Evolutionary conservation across 441 rosid species (phyloP).

Genomic region (Populus tomentosa): DNA sequence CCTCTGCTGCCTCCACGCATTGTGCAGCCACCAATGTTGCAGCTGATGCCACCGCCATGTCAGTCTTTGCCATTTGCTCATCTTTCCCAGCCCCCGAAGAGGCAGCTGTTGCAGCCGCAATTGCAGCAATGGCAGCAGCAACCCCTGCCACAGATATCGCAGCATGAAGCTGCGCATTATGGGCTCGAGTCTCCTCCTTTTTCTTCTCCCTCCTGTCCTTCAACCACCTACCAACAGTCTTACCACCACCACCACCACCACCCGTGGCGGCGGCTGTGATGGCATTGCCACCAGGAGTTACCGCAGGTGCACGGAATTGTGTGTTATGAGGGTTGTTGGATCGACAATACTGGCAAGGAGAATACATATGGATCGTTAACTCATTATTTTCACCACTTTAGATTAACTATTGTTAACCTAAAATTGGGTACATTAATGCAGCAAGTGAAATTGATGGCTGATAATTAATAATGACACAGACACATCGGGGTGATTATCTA

Average conservation of each 20-base stretch:
- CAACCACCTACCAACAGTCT: conserved; percentile 87
- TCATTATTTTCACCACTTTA: not conserved
- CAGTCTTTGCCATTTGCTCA: conserved; percentile 75
- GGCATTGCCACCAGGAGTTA: conserved; percentile 7
- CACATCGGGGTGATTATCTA: not conserved
- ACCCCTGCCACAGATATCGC: conserved; percentile 84
- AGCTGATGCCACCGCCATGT: conserved; percentile 89
- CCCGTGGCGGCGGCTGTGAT: conserved; percentile 26
- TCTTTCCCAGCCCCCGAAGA: conserved; percentile 63
- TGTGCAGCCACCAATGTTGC: conserved; percentile 90
- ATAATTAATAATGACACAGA: not conserved
- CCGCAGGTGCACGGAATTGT: conserved; percentile 32
- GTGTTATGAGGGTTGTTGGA: conserved; percentile 30
- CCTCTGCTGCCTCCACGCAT: conserved; percentile 89
- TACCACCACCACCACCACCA: conserved; percentile 39
- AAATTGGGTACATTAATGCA: not conserved
- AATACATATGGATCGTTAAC: not conserved
- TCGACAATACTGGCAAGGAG: conserved; percentile 52
- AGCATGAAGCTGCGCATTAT: conserved; percentile 90
- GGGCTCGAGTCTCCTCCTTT: conserved; percentile 77
- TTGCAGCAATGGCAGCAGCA: conserved; percentile 86
- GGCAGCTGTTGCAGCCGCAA: conserved; percentile 78
- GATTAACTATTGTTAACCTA: not conserved
- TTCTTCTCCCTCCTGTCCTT: conserved; percentile 88
- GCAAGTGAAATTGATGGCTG: not conserved